A percentile compares a stretch with the other conserved stretches of the same genome.
phyloP scores from a whole-genome alignment of 1,284 basidiomycete genomes.

The Ceratobasidium theobromae region DNA sequence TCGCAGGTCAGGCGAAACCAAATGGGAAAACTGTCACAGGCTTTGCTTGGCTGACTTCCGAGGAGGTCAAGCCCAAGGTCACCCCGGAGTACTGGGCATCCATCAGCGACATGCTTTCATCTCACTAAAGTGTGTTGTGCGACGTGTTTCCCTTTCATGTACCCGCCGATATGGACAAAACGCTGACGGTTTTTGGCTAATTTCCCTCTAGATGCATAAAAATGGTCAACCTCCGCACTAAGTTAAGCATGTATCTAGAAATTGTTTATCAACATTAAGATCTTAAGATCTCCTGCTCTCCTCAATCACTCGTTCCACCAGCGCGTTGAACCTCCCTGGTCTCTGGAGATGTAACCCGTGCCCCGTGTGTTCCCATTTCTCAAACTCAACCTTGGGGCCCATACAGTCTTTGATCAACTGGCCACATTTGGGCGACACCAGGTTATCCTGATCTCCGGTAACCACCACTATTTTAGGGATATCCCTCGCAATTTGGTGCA shows the following conservation, averaged over 20 bases:
- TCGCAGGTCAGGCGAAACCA: constrained; percentile 66
- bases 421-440: constrained; percentile 64
- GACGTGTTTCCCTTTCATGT: neutral
- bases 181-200: neutral
- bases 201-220: neutral
- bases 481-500: constrained; percentile 55
- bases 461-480: constrained; percentile 68
- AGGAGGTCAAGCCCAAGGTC: constrained; percentile 73
- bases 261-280: neutral
- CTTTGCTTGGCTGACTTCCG: constrained; percentile 88
- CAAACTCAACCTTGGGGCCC: constrained; percentile 62
- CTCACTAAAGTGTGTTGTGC: constrained; percentile 49
- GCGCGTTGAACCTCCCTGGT: constrained; percentile 54
- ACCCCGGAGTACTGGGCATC: constrained; percentile 70
- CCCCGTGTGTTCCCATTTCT: constrained; percentile 64
- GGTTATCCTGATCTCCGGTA: constrained; percentile 71
- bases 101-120: constrained; percentile 78
- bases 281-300: constrained; percentile 48
- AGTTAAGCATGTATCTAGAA: neutral
- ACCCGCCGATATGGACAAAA: neutral
- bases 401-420: constrained; percentile 60
- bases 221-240: no score
- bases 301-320: constrained; percentile 58
- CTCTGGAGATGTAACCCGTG: constrained; percentile 67
- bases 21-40: constrained; percentile 58